Conservation (phyloP, 257 asterid genomes). For the Nicotiana paniculata region DNA sequence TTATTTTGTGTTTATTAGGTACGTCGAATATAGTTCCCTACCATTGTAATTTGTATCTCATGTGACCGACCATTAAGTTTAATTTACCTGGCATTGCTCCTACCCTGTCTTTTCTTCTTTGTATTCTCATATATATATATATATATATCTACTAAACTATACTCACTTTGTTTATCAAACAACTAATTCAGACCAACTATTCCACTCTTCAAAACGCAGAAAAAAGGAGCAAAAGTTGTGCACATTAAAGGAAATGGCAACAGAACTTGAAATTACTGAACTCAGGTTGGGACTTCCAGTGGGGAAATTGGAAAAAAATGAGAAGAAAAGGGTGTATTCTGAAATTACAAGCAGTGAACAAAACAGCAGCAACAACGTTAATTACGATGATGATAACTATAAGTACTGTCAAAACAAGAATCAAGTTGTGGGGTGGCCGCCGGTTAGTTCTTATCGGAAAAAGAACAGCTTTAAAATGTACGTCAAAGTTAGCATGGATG, state of each 20-base stretch:
- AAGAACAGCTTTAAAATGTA: conserved; percentile 38
- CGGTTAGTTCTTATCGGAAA: conserved; percentile 57
- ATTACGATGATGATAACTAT: not conserved
- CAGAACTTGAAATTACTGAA: conserved; percentile 66
- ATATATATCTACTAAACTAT: not conserved
- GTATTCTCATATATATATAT: conserved; percentile 8
- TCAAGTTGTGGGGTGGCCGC: conserved; percentile 89
- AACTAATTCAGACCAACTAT: not conserved
- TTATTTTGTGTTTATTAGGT: conserved; percentile 12
- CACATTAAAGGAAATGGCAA: conserved; percentile 28
- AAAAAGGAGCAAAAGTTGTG: not conserved
- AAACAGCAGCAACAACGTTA: conserved; percentile 3
- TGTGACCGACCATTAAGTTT: conserved; percentile 54
- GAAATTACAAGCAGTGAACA: conserved; percentile 20
- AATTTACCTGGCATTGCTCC: conserved; percentile 37
- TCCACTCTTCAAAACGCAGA: not conserved
- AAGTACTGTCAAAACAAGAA: conserved; percentile 15
- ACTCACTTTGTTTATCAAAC: not conserved
- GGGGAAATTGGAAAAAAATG: conserved; percentile 18
- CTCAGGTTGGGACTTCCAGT: conserved; percentile 84
- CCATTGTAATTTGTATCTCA: conserved; percentile 45
- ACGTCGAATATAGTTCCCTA: conserved; percentile 43
- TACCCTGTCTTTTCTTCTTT: conserved; percentile 5
- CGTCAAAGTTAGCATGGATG: conserved; percentile 88
- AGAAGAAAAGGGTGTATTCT: conserved; percentile 47